Base-by-base conservation (phyloP, 768 basidiomycete genomes). In the Piloderma croceum region DNA sequence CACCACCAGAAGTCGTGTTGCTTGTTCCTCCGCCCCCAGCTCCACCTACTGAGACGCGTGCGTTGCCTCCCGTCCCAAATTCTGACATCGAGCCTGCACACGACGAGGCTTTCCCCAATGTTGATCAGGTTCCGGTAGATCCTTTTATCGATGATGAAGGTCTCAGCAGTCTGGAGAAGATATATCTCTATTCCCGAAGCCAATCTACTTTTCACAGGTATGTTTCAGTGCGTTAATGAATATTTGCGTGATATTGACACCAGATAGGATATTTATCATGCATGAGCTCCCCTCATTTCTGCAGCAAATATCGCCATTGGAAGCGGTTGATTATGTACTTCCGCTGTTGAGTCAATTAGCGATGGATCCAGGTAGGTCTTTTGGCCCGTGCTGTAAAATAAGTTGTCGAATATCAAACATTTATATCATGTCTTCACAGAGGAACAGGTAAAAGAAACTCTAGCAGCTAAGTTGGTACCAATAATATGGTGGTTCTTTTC, bases 401-500 rank as follows among this genome's bases (percentile, higher is more conserved):
- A n/a, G n/a, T n/a, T n/a, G n/a, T n/a, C n/a, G 10, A 10, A 10
- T 31, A 31, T 31, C n/a, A n/a, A n/a, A n/a, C n/a, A n/a, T n/a
- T n/a, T n/a, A n/a, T n/a, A n/a, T n/a, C n/a, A n/a, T 35, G 31
- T 47, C 24, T 34, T 44, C 24, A 11, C 53, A 90, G 91, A 94
- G 45, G 91, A 94, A 54, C 59, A 71, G 33, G 90, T 96, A 38
- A 88, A 87, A 58, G 91, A 93, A 59, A 87, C 89, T 5, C 77
- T 96, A 18, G 82, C 88, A 1, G 71, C 78, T 2, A 82, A 88
- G 48, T 68, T 98, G 7, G 79, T 88, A 25, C 66, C 75, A 36
- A 77, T 94, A 49, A 76, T 96, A 35, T 96, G 90, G 90, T 94
- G 90, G 81, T 97, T 94, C 63, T 81, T 89, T 51, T 77, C 81